Conservation (phyloP, 495 filamentous ascomycete species). For the Astrothelium macrocarpum region DNA sequence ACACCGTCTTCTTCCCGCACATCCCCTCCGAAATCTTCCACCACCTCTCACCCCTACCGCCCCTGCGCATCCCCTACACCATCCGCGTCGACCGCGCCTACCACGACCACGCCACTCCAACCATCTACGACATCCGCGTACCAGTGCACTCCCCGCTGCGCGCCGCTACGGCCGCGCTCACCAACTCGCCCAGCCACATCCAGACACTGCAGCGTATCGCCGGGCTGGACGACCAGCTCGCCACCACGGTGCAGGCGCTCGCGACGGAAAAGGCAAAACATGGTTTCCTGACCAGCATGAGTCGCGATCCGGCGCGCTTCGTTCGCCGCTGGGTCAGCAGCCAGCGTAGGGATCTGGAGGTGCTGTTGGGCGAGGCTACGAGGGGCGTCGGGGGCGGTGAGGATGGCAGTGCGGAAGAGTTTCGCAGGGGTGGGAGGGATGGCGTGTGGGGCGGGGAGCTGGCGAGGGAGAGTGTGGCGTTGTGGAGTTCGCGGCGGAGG, state of each 20-base stretch:
- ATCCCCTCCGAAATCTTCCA: constrained; percentile 64
- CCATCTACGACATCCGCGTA: constrained; percentile 82
- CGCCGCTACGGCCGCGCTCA: constrained; percentile 48
- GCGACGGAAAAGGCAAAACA: constrained; percentile 74
- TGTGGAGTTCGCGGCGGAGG: constrained; percentile 23
- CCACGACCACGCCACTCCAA: constrained; percentile 53
- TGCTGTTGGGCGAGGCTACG: constrained; percentile 71
- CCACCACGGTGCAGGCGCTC: constrained; percentile 66
- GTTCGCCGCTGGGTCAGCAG: constrained; percentile 73
- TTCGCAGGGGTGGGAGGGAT: constrained; percentile 44
- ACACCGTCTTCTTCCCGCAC: constrained; percentile 79
- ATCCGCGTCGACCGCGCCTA: constrained; percentile 87
- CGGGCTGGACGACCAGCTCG: constrained; percentile 71
- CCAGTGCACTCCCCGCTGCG: constrained; percentile 74
- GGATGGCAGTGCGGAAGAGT: constrained; percentile 45
- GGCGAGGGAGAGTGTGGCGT: constrained; percentile 27
- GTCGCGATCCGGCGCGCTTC: constrained; percentile 72
- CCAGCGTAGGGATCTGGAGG: constrained; percentile 83
- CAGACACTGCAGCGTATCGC: constrained; percentile 60
- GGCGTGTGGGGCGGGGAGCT: constrained; percentile 43
- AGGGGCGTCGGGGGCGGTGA: constrained; percentile 46
- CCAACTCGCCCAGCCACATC: constrained; percentile 43
- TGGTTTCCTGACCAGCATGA: constrained; percentile 65
- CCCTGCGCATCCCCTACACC: constrained; percentile 79
- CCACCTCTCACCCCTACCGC: constrained; percentile 70